These are phyloP conservation scores for Debaryomyces maramus DNA, from an alignment of 805 yeast species.

Conservation along the genomic window DNA sequence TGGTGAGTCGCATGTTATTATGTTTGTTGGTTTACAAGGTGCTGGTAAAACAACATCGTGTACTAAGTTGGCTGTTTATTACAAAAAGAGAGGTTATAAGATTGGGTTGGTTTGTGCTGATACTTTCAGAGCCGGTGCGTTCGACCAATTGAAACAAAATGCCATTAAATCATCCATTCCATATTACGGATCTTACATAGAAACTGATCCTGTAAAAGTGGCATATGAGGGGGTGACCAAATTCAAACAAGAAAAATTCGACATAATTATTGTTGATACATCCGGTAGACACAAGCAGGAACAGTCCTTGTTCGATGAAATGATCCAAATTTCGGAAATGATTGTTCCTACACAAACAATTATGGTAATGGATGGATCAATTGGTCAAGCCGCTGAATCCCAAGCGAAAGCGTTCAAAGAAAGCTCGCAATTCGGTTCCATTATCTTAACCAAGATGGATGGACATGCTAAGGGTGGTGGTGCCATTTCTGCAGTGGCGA, in stretches of 20 bases:
- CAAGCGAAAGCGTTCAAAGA: constrained; percentile 95
- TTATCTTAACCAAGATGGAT: constrained; percentile 93
- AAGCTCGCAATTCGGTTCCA: constrained; percentile 90
- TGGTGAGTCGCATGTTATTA: constrained; percentile 59
- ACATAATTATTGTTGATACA: constrained; percentile 92
- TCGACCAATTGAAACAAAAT: constrained; percentile 96
- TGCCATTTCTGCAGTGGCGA: constrained; percentile 97
- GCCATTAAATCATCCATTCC: constrained; percentile 95
- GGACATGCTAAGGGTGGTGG: constrained; percentile 99
- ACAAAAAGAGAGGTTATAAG: constrained; percentile 89
- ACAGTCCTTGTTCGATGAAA: constrained; percentile 84
- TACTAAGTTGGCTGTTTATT: constrained; percentile 93
- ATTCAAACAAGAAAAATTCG: constrained; percentile 88
- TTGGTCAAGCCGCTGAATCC: constrained; percentile 97
- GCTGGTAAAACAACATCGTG: constrained; percentile 98
- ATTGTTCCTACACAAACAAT: constrained; percentile 94
- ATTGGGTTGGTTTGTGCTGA: constrained; percentile 98
- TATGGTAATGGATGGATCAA: constrained; percentile 96
- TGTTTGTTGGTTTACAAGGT: constrained; percentile 99
- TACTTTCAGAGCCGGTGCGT: constrained; percentile 99
- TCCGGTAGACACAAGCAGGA: constrained; percentile 98
- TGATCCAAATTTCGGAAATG: constrained; percentile 88
- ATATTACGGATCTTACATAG: constrained; percentile 91
- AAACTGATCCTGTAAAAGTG: constrained; percentile 91
- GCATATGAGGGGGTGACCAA: constrained; percentile 89